Conservation (phyloP, 2,329 filamentous ascomycete genomes). For the Fusarium liriodendri region DNA sequence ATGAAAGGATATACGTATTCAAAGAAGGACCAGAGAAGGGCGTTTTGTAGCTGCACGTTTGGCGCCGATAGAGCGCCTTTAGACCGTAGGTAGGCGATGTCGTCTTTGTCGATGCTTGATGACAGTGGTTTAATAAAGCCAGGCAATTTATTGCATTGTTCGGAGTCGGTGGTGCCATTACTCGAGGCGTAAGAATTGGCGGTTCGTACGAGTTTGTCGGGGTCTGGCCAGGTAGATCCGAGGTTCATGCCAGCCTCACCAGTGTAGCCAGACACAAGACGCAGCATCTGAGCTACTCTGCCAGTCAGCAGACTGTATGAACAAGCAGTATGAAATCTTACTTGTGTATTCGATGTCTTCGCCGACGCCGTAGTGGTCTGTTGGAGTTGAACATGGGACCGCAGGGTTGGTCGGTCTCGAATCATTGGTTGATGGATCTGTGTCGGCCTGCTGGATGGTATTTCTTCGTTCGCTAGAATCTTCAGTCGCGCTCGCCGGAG, state of each 20-base stretch:
- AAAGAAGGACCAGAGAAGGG: conserved; percentile 82
- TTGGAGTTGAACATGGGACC: background rate
- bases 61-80: conserved; percentile 88
- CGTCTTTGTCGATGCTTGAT: conserved; percentile 78
- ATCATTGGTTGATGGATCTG: background rate
- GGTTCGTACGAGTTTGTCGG: background rate
- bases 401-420: background rate
- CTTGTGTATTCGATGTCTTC: background rate
- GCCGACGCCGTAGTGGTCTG: background rate
- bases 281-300: background rate
- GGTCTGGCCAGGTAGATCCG: background rate
- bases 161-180: background rate
- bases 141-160: conserved; percentile 52
- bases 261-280: background rate
- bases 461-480: background rate
- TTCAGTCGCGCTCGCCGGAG: background rate
- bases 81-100: conserved; percentile 81
- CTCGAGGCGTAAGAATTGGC: conserved; percentile 49
- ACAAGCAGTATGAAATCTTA: too few relatives aligned
- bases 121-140: conserved; percentile 84
- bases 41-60: conserved; percentile 74
- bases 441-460: background rate
- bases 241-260: background rate
- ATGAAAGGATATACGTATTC: conserved; percentile 94
- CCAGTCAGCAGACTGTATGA: background rate